Evolutionary conservation across 2,329 filamentous ascomycete genomes (phyloP).

Genomic region (Phyllosticta capitalensis): DNA sequence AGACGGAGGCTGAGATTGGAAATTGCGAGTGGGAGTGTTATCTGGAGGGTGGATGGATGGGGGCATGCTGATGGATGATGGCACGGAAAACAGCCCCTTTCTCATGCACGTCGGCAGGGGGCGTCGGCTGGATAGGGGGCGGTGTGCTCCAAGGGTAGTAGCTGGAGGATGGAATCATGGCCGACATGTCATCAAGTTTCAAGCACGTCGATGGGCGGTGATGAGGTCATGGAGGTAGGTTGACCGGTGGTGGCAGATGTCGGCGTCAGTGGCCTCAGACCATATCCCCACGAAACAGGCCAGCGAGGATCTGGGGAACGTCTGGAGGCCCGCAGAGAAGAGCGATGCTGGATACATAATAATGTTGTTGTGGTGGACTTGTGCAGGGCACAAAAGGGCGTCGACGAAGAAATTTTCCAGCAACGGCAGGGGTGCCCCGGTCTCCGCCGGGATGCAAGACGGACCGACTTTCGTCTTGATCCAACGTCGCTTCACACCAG

Average conservation of each 20-base stretch:
- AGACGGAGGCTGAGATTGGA: neutral
- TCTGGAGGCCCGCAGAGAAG: neutral
- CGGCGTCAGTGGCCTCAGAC: too few relatives aligned
- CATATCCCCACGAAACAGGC: neutral
- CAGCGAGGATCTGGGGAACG: neutral
- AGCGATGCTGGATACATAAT: too few relatives aligned
- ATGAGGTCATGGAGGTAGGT: neutral
- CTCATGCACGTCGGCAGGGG: neutral
- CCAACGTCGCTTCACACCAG: neutral
- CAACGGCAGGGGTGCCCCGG: neutral
- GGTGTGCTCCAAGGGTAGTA: neutral
- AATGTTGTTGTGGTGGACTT: too few relatives aligned
- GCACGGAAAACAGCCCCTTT: neutral
- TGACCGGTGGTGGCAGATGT: neutral
- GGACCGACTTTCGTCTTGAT: neutral
- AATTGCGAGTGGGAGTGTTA: neutral
- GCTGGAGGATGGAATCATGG: neutral
- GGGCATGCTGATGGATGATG: neutral
- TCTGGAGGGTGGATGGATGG: too few relatives aligned
- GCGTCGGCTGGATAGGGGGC: neutral
- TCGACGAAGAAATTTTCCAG: neutral
- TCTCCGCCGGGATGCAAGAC: neutral
- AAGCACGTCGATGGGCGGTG: neutral
- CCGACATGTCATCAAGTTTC: neutral
- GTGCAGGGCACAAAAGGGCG: neutral